Conservation (phyloP, 2,329 filamentous ascomycete genomes). For the Fusarium denticulatum region DNA sequence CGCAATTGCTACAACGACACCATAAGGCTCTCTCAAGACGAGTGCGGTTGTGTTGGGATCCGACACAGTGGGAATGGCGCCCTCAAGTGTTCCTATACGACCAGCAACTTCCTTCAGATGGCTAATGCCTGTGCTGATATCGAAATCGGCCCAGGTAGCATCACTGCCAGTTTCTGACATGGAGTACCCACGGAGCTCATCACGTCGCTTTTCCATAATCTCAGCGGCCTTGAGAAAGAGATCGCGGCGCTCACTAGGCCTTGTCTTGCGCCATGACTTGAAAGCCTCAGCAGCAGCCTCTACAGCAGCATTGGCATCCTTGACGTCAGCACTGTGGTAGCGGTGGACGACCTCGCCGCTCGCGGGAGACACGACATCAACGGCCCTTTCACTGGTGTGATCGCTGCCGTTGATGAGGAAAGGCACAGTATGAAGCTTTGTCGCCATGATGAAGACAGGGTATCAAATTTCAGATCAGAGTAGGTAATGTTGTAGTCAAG, state of each 20-base stretch:
- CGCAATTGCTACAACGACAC: conserved; percentile 81
- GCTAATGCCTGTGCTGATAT: conserved; percentile 50
- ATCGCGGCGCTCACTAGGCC: conserved; percentile 69
- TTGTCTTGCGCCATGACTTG: conserved; percentile 72
- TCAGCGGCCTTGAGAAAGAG: conserved; percentile 77
- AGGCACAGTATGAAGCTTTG: conserved; percentile 46
- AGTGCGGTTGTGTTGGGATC: conserved; percentile 60
- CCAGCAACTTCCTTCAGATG: conserved; percentile 57
- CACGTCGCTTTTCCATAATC: conserved; percentile 66
- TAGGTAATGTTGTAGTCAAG: background rate
- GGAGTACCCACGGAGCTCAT: conserved; percentile 71
- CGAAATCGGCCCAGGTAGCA: conserved; percentile 53
- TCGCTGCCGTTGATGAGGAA: conserved; percentile 58
- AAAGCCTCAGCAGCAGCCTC: conserved; percentile 72
- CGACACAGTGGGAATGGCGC: conserved; percentile 48
- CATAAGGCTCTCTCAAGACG: conserved; percentile 79
- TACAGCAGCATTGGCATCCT: conserved; percentile 64
- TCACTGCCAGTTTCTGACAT: conserved; percentile 57
- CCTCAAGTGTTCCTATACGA: conserved; percentile 52
- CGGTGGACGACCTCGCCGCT: conserved; percentile 63
- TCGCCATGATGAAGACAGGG: conserved; percentile 25
- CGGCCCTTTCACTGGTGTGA: conserved; percentile 57
- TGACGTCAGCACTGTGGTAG: conserved; percentile 65
- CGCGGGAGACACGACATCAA: conserved; percentile 66
- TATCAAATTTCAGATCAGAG: background rate